Conservation (phyloP, 2,329 filamentous ascomycete genomes). For the Botrytis deweyae region DNA sequence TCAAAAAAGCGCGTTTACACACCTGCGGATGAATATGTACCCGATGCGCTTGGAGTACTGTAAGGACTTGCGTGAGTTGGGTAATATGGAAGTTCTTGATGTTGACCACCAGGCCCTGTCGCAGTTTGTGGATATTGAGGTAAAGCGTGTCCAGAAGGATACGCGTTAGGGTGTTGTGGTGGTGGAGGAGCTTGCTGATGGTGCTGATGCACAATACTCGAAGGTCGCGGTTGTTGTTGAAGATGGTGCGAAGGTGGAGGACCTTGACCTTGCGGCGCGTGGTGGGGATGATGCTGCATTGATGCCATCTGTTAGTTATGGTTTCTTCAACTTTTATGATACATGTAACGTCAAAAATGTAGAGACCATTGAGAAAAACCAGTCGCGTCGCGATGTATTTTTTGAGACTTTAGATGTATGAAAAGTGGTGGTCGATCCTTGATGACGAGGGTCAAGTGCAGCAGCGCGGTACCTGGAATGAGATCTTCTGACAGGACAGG, state of each 20-base stretch:
- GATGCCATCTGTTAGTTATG: conserved; percentile 34
- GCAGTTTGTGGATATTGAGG: conserved; percentile 67
- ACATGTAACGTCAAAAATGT: conserved; percentile 34
- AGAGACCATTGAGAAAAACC: conserved; percentile 39
- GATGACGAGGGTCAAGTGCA: conserved; percentile 39
- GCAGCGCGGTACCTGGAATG: conserved; percentile 33
- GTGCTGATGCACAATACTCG: conserved; percentile 69
- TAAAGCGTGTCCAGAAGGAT: conserved; percentile 66
- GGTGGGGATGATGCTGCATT: conserved; percentile 72
- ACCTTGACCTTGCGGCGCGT: conserved; percentile 62
- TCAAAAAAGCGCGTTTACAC: conserved; percentile 36
- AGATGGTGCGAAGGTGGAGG: conserved; percentile 64
- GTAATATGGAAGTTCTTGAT: conserved; percentile 74
- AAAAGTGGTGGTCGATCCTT: conserved; percentile 37
- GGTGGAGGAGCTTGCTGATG: conserved; percentile 63
- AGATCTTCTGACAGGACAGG: conserved; percentile 35
- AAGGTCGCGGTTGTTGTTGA: conserved; percentile 65
- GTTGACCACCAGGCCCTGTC: conserved; percentile 60
- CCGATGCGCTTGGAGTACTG: conserved; percentile 76
- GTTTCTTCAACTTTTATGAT: conserved; percentile 26
- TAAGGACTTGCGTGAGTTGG: conserved; percentile 79
- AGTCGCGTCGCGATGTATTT: conserved; percentile 39
- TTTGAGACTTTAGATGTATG: conserved; percentile 35
- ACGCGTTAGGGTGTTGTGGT: conserved; percentile 62
- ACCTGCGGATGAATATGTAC: conserved; percentile 87